Evolutionary conservation across 2,329 filamentous ascomycete species (phyloP), one percentile per base, ranked within the genome.

Genomic region (Colletotrichum sp.): DNA sequence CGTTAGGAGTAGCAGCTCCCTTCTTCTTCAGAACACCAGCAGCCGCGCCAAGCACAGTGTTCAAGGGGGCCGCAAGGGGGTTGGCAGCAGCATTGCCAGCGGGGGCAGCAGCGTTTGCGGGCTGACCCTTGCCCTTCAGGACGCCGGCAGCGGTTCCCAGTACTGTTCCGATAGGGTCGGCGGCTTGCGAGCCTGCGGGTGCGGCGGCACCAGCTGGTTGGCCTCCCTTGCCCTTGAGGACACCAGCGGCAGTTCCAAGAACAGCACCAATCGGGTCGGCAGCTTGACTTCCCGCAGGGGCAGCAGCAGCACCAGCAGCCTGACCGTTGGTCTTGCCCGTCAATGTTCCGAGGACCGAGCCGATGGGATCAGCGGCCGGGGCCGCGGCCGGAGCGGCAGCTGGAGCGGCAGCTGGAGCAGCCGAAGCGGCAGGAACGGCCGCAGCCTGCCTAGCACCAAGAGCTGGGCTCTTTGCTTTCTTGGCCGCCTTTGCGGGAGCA

Each of bases 171-270:
- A 73, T 34, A 0, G 70, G 70, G 16, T 70, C 61, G 2, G 70
- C 67, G 8, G 70, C 70, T 70, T 73, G 67, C 5, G 59, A 59
- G 15, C 70, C 70, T 11, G 70, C 70, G 4, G 70, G 70, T 16
- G 70, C 70, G 8, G 70, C 66, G 6, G 70, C 70, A 34, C 67
- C 70, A 58, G 70, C 70, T 18, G 70, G 70, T n/a, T 72, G 70
- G 12, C 24, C 66, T 3, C 70, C 70, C 29, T 72, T 72, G 3
- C 70, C 70, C 36, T 72, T 72, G 4, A 72, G 47, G 6, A 72
- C 66, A 11, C 70, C 65, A 11, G 66, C 70, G 9, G 70, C 70
- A 7, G 66, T 64, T 27, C 70, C 70, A 4, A 72, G 70, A 9
- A 72, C 66, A 2, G 70, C 24, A 5, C 47, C 54, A 29, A 72